These are phyloP conservation scores for Aspergillus sparsus DNA, from an alignment of 495 filamentous ascomycete species.

Conservation along the genomic window DNA sequence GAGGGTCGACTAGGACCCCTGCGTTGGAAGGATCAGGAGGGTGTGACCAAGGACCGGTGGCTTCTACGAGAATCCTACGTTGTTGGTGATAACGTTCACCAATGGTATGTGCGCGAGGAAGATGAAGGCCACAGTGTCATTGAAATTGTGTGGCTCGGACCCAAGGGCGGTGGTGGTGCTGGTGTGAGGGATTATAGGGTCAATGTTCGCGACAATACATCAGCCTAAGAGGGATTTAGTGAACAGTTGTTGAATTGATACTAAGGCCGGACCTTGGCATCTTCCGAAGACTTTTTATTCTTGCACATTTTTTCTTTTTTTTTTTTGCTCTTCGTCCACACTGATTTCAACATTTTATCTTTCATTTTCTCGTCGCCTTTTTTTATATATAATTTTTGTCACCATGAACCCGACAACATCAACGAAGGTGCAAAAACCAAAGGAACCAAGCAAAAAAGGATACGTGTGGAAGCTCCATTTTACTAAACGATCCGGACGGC, in stretches of 20 bases:
- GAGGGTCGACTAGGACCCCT: constrained; percentile 56
- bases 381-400: constrained; percentile 8
- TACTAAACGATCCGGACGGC: constrained; percentile 12
- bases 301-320: constrained; percentile 44
- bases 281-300: constrained; percentile 28
- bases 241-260: constrained; percentile 24
- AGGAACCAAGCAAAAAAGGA: neutral
- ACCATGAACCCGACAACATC: constrained; percentile 13
- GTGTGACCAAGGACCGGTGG: constrained; percentile 50
- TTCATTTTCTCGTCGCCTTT: constrained; percentile 14
- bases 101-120: constrained; percentile 50
- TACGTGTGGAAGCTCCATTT: constrained; percentile 17
- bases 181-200: constrained; percentile 36
- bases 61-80: constrained; percentile 44
- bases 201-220: constrained; percentile 15
- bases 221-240: constrained; percentile 9
- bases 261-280: constrained; percentile 33
- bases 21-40: constrained; percentile 44
- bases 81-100: constrained; percentile 50
- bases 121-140: constrained; percentile 50
- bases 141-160: constrained; percentile 53
- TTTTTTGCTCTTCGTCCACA: constrained; percentile 22
- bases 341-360: constrained; percentile 22
- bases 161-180: constrained; percentile 46
- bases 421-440: constrained; percentile 19